Evolutionary conservation across 306 rosid species (phyloP).

Genomic region (Ammopiptanthus mongolicus): DNA sequence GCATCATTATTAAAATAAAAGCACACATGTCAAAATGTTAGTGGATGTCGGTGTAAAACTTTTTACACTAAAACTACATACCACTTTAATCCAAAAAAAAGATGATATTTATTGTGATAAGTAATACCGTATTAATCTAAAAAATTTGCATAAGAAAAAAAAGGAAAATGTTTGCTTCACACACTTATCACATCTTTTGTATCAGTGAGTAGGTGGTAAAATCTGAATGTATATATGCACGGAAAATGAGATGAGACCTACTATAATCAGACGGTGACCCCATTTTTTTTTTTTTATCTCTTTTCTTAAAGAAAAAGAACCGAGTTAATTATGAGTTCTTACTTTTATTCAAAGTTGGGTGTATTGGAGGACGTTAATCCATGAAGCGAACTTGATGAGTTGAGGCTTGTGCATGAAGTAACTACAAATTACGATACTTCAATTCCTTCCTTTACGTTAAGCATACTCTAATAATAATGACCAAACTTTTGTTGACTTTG

Average conservation of each 20-base stretch:
- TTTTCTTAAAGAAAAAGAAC: slow-evolving; percentile 4
- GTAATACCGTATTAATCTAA: background rate
- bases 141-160: background rate
- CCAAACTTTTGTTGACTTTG: slow-evolving; percentile 29
- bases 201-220: no score
- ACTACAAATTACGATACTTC: slow-evolving; percentile 33
- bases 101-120: no score
- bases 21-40: no score
- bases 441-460: slow-evolving; percentile 42
- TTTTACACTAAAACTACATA: no score
- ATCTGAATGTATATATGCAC: no score
- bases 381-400: slow-evolving; percentile 32
- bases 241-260: no score
- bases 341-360: slow-evolving; percentile 8
- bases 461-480: slow-evolving; percentile 6
- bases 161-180: no score
- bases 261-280: background rate
- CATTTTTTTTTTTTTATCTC: background rate
- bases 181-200: no score
- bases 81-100: no score
- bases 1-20: no score
- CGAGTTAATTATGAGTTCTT: background rate
- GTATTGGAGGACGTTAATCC: slow-evolving; percentile 4
- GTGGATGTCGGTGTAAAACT: no score
- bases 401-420: slow-evolving; percentile 37